A percentile compares a stretch with the other conserved stretches of the same genome.
These are phyloP conservation scores for Entophlyctis luteolus DNA, from an alignment of 192 early-diverging fungal species.

Conservation along the genomic window DNA sequence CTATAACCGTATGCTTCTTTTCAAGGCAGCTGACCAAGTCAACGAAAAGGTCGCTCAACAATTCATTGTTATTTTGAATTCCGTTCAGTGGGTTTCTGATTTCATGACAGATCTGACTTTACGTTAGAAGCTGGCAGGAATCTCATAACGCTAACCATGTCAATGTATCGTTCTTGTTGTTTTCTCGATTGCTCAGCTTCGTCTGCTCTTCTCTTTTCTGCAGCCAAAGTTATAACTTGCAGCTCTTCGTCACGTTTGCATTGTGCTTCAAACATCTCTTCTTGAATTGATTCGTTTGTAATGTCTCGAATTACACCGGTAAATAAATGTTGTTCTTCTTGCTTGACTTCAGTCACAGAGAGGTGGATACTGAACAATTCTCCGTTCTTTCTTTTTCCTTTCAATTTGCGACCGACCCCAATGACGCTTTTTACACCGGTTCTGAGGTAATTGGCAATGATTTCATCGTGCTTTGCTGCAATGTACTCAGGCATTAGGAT, in stretches of 20 bases:
- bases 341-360: conserved; percentile 34
- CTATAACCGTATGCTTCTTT: not conserved
- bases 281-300: conserved; percentile 24
- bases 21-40: conserved; percentile 2
- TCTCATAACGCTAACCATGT: conserved; percentile 1
- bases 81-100: conserved; percentile 39
- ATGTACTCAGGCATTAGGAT: conserved; percentile 24
- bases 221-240: not conserved
- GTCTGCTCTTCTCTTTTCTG: not conserved
- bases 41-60: conserved; percentile 6
- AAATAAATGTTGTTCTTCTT: conserved; percentile 38
- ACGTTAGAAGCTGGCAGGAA: not conserved
- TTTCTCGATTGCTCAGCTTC: not conserved
- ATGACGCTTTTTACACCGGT: conserved; percentile 29
- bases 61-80: conserved; percentile 31
- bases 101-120: conserved; percentile 26
- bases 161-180: conserved; percentile 19
- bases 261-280: not conserved
- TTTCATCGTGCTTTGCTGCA: conserved; percentile 19
- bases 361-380: conserved; percentile 34
- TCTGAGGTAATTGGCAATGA: conserved; percentile 28
- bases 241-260: not conserved
- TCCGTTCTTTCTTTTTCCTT: conserved; percentile 34
- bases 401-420: conserved; percentile 17
- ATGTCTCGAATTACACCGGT: conserved; percentile 43